Conservation (phyloP, 495 filamentous ascomycete species). For the Sordaria brevicollis region DNA sequence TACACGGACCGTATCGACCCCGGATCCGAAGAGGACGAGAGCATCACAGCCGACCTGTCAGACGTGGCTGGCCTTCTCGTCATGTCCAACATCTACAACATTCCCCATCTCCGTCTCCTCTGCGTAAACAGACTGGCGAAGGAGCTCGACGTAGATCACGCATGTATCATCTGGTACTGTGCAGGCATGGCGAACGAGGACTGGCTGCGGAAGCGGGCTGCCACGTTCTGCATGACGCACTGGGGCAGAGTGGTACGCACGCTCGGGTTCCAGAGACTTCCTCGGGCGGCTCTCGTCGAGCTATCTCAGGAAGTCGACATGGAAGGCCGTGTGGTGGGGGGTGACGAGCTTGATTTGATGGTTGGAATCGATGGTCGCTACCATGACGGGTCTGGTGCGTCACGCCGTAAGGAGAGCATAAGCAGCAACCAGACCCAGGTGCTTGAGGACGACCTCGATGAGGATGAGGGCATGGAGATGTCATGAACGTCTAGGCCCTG, state of each 20-base stretch:
- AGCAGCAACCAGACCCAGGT: constrained; percentile 46
- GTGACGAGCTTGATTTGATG: constrained; percentile 67
- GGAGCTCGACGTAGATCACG: constrained; percentile 88
- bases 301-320: constrained; percentile 88
- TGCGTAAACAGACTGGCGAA: constrained; percentile 79
- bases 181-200: constrained; percentile 83
- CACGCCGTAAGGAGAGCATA: constrained; percentile 43
- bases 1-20: constrained; percentile 87
- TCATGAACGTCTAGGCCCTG: constrained; percentile 11
- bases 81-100: constrained; percentile 95
- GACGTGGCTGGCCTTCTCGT: constrained; percentile 94
- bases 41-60: constrained; percentile 51
- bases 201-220: constrained; percentile 81
- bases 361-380: constrained; percentile 50
- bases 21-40: constrained; percentile 36
- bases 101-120: constrained; percentile 80
- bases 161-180: constrained; percentile 92
- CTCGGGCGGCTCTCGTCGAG: constrained; percentile 67
- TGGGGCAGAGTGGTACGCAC: constrained; percentile 95
- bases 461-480: constrained; percentile 53
- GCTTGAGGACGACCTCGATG: constrained; percentile 55
- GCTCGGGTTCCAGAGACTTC: constrained; percentile 70
- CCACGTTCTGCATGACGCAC: constrained; percentile 76
- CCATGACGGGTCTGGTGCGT: constrained; percentile 43
- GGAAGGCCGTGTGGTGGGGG: constrained; percentile 77